phyloP scores from a whole-genome alignment of 2,329 filamentous ascomycete species.

The Tolypocladium cylindrosporum region DNA sequence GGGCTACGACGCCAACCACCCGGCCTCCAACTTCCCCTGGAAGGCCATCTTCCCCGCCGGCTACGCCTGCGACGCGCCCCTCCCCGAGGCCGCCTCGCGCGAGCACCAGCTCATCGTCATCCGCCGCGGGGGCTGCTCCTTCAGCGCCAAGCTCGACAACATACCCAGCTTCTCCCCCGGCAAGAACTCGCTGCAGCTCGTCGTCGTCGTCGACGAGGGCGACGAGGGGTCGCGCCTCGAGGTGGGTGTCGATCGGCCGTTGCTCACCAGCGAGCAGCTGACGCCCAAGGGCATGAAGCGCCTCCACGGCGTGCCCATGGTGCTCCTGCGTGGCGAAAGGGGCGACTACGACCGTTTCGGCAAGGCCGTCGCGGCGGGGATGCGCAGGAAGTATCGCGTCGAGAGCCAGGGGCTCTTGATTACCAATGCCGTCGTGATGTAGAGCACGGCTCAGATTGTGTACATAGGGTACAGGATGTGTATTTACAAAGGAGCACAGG shows the following conservation, averaged over 20 bases:
- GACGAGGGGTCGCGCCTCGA: slow-evolving; percentile 14
- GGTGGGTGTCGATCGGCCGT: slow-evolving; percentile 41
- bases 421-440: slow-evolving; percentile 61
- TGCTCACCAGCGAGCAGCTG: slow-evolving; percentile 65
- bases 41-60: slow-evolving; percentile 60
- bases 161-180: slow-evolving; percentile 69
- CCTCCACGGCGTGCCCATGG: slow-evolving; percentile 66
- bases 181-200: slow-evolving; percentile 58
- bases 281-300: slow-evolving; percentile 61
- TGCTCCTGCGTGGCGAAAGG: slow-evolving; percentile 69
- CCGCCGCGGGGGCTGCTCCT: slow-evolving; percentile 73
- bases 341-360: slow-evolving; percentile 49
- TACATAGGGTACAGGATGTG: neutral
- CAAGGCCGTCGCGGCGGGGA: slow-evolving; percentile 56
- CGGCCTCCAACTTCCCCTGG: slow-evolving; percentile 50
- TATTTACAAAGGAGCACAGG: neutral
- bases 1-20: slow-evolving; percentile 27
- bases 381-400: slow-evolving; percentile 70
- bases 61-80: slow-evolving; percentile 51
- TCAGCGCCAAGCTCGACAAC: slow-evolving; percentile 71
- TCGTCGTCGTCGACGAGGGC: slow-evolving; percentile 56
- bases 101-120: slow-evolving; percentile 72
- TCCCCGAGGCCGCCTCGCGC: slow-evolving; percentile 40
- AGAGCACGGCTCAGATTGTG: slow-evolving; percentile 1
- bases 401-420: slow-evolving; percentile 73